A percentile compares a stretch with the other conserved stretches of the same genome.
Evolutionary conservation across 345 rosid species (phyloP).

Genomic region (Melaleuca alternifolia): DNA sequence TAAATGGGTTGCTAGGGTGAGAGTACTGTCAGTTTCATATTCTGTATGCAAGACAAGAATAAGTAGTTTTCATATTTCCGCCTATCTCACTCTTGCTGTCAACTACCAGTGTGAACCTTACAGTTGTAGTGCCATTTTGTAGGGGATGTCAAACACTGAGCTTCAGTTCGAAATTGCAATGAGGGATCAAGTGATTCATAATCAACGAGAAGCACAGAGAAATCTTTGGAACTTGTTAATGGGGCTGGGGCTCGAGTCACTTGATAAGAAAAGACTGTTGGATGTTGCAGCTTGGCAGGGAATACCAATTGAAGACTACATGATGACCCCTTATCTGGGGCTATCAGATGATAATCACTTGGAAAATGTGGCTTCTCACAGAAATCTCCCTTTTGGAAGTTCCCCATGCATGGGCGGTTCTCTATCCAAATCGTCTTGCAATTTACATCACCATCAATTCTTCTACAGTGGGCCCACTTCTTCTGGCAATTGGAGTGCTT

Average conservation of each 20-base stretch:
- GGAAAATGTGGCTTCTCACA: not conserved
- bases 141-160: slow-evolving; percentile 92
- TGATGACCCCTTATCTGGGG: slow-evolving; percentile 5
- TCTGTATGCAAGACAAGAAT: not conserved
- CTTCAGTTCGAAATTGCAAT: slow-evolving; percentile 96
- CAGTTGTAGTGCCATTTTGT: slow-evolving; percentile 2
- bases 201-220: slow-evolving; percentile 72
- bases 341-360: not conserved
- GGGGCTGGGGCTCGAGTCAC: slow-evolving; percentile 48
- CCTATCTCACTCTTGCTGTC: not conserved
- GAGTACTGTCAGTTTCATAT: not conserved
- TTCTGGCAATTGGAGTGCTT: slow-evolving; percentile 29
- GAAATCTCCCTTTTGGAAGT: not conserved
- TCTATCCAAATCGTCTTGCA: slow-evolving; percentile 44
- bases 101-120: slow-evolving; percentile 2
- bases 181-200: slow-evolving; percentile 94
- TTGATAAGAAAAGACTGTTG: slow-evolving; percentile 53
- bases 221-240: slow-evolving; percentile 73
- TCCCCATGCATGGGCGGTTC: slow-evolving; percentile 31
- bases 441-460: slow-evolving; percentile 35
- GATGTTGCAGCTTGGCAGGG: slow-evolving; percentile 78
- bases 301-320: slow-evolving; percentile 72
- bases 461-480: slow-evolving; percentile 31
- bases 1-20: not conserved
- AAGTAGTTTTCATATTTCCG: not conserved